phyloP scores from a whole-genome alignment of 352 stramenopile genomes.

The Phytophthora boehmeriae region DNA sequence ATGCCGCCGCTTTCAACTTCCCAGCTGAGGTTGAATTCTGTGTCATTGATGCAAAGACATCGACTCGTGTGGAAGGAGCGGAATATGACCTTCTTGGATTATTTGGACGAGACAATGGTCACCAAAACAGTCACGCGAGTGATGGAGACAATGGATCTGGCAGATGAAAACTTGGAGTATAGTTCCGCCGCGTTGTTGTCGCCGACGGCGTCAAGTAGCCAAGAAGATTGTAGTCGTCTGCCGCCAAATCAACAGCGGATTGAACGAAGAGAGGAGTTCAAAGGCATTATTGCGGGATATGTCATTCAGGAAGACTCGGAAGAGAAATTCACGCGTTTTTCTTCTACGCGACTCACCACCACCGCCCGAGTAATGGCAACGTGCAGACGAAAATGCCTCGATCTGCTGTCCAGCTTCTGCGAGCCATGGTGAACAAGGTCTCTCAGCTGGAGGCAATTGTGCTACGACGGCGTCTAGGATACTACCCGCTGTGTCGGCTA shows the following conservation, averaged over 20 bases:
- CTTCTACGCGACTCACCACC: slow-evolving; percentile 55
- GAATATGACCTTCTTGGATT: slow-evolving; percentile 68
- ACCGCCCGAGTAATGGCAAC: slow-evolving; percentile 7
- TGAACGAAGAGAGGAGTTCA: slow-evolving; percentile 29
- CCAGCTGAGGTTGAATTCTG: slow-evolving; percentile 56
- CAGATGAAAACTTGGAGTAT: slow-evolving; percentile 38
- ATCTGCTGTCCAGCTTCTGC: slow-evolving; percentile 50
- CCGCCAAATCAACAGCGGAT: slow-evolving; percentile 22
- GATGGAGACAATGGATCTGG: slow-evolving; percentile 58
- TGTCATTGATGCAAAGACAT: slow-evolving; percentile 61
- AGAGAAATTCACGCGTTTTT: slow-evolving; percentile 70
- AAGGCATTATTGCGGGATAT: slow-evolving; percentile 58
- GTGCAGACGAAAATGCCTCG: slow-evolving; percentile 30
- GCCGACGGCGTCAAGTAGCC: slow-evolving; percentile 24
- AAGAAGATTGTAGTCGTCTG: slow-evolving; percentile 18
- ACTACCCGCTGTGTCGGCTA: slow-evolving; percentile 44
- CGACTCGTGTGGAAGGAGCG: slow-evolving; percentile 50
- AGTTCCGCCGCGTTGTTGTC: slow-evolving; percentile 27
- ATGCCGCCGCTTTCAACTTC: slow-evolving; percentile 25
- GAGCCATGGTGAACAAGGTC: slow-evolving; percentile 49
- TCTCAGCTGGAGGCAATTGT: slow-evolving; percentile 46
- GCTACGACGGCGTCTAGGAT: slow-evolving; percentile 58
- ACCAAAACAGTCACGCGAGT: slow-evolving; percentile 64
- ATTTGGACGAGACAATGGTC: slow-evolving; percentile 57
- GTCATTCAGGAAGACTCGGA: slow-evolving; percentile 62